Conservation (phyloP, 805 yeast species). For the Zygosaccharomyces gambellarensis region DNA sequence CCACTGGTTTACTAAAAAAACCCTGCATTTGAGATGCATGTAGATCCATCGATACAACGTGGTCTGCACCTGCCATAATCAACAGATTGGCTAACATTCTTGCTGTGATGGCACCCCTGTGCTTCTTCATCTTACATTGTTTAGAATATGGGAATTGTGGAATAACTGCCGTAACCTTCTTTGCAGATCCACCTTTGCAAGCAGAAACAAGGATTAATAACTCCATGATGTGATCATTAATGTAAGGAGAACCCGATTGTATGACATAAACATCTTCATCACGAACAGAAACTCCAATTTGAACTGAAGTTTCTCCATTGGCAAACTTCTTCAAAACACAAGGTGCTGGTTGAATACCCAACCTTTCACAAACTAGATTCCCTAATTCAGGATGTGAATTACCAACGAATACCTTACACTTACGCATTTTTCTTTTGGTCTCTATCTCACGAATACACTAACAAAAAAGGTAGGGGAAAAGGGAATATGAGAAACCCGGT, state of each 20-base stretch:
- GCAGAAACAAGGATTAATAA: slow-evolving; percentile 87
- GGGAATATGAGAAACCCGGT: neutral
- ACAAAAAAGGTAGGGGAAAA: neutral
- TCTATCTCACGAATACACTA: neutral
- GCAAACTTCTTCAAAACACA: slow-evolving; percentile 88
- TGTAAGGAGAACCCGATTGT: slow-evolving; percentile 81
- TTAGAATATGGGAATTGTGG: slow-evolving; percentile 98
- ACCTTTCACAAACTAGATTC: slow-evolving; percentile 75
- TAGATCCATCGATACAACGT: slow-evolving; percentile 94
- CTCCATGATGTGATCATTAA: slow-evolving; percentile 96
- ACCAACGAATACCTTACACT: slow-evolving; percentile 95
- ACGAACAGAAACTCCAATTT: slow-evolving; percentile 89
- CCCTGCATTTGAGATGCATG: slow-evolving; percentile 99
- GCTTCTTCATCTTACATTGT: slow-evolving; percentile 97
- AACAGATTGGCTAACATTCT: slow-evolving; percentile 93
- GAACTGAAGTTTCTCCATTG: slow-evolving; percentile 96
- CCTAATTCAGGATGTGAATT: slow-evolving; percentile 96
- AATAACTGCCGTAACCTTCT: slow-evolving; percentile 88
- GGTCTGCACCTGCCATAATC: slow-evolving; percentile 99
- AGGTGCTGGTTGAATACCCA: slow-evolving; percentile 93
- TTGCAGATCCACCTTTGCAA: slow-evolving; percentile 97
- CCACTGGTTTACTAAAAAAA: slow-evolving; percentile 94
- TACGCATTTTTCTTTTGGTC: slow-evolving; percentile 58
- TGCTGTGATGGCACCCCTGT: slow-evolving; percentile 97
- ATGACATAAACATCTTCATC: slow-evolving; percentile 95